Evolutionary conservation across 208 protist genomes (phyloP).

Genomic region (Entamoeba moshkovskii): DNA sequence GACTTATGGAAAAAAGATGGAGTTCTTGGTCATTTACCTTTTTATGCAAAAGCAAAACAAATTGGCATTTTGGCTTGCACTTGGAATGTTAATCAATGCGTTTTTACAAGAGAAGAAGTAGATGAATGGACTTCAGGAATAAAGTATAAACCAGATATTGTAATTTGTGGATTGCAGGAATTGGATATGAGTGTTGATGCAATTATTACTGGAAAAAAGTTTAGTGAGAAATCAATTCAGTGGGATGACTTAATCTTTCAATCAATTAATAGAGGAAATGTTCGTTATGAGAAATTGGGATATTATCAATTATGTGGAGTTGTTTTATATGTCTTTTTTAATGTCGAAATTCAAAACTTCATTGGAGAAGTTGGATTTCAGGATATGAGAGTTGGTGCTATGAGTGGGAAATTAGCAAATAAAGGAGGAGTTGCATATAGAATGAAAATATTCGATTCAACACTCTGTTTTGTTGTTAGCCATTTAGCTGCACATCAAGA

Average conservation of each 20-base stretch:
- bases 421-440: slow-evolving; percentile 67
- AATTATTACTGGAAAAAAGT: neutral
- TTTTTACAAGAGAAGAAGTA: neutral
- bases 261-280: neutral
- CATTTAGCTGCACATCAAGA: slow-evolving; percentile 68
- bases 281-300: neutral
- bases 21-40: neutral
- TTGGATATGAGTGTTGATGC: neutral
- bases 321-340: neutral
- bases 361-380: neutral
- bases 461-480: slow-evolving; percentile 61
- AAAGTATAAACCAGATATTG: neutral
- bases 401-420: slow-evolving; percentile 53
- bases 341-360: neutral
- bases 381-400: slow-evolving; percentile 21
- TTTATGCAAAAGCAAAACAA: neutral
- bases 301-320: neutral
- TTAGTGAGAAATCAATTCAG: neutral
- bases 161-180: neutral
- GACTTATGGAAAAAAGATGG: neutral
- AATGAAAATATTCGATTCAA: slow-evolving; percentile 54
- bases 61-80: neutral
- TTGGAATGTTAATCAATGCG: neutral
- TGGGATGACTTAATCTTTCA: neutral
- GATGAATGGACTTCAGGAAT: neutral